Base-by-base conservation (phyloP, 371 early-diverging fungal genomes). In the Apophysomyces ossiformis region DNA sequence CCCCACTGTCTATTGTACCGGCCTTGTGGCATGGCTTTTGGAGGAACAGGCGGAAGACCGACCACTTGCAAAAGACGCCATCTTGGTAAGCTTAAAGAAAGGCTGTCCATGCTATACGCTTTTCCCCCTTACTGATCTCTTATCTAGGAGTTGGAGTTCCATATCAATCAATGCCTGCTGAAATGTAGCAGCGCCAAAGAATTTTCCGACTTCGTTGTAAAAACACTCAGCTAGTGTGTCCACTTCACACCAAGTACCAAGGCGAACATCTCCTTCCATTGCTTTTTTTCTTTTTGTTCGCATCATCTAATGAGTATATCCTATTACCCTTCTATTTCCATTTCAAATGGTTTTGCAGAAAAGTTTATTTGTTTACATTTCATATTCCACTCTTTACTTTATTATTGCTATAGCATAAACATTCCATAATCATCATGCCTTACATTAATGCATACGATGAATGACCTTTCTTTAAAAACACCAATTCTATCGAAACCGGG, bases 21-120 rank as follows among this genome's bases (percentile, higher is more conserved):
- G 83, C 7, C 63, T 83, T 1, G 83, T 83, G 26, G 83, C 83
- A 12, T 83, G 83, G 83, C 54, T 83, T 37, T 62, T 83, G 18
- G 83, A 79, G 50, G 75, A 75, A 41, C 64, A 71, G 50, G 74
- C 78, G 7, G 62, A 69, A 9, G 72, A 72, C 54, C 66, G 83
- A 11, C 83, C 83, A 15, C 66, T 70, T 13, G 43, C 38, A 12
- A 72, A 75, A 46, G 82, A 82, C 67, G 82, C 73, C 4, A 65
- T 78, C 26, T 57, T 65, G 32, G 81, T 75, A 78, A 70, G 66
- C 38, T 43, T 21, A 41, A 46, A 46, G 7, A 63, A n/a, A 38
- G 12, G 32, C 32, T 26, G 2, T 26, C 32, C 32, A 26, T 26
- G 32, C 32, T 26, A 26, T 26, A 26, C 2, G 32, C 32, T 26